These are phyloP conservation scores for Phytophthora constricta DNA, from an alignment of 352 stramenopile genomes.

Conservation along the genomic window DNA sequence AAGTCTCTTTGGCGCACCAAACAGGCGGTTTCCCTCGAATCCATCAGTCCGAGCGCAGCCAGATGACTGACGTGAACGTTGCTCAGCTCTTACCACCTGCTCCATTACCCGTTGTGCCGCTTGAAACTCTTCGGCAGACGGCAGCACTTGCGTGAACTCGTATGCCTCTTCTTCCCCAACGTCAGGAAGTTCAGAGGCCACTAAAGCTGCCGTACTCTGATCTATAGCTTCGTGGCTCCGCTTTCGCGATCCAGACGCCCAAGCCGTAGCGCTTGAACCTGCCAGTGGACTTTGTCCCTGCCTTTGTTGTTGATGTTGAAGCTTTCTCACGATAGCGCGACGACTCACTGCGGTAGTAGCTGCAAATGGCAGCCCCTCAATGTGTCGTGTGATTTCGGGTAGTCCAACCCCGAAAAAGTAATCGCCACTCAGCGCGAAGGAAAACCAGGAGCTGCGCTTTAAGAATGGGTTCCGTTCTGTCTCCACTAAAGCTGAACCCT, in stretches of 20 bases:
- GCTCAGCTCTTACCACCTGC: slow-evolving; percentile 77
- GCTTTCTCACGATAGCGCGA: slow-evolving; percentile 43
- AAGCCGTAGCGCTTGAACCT: slow-evolving; percentile 30
- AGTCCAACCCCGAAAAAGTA: slow-evolving; percentile 89
- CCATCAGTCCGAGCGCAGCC: slow-evolving; percentile 90
- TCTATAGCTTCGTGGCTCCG: slow-evolving; percentile 35
- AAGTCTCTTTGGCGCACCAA: slow-evolving; percentile 43
- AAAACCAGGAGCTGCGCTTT: slow-evolving; percentile 80
- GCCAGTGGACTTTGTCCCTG: slow-evolving; percentile 44
- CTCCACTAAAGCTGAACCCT: slow-evolving; percentile 6
- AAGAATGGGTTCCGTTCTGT: slow-evolving; percentile 73
- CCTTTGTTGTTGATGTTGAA: slow-evolving; percentile 49
- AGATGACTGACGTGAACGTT: slow-evolving; percentile 83
- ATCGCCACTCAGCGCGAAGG: slow-evolving; percentile 72
- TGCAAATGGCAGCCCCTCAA: slow-evolving; percentile 78
- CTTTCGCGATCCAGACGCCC: slow-evolving; percentile 32
- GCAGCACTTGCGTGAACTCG: slow-evolving; percentile 86
- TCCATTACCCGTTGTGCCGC: slow-evolving; percentile 85
- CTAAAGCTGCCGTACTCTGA: slow-evolving; percentile 21
- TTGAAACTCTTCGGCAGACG: slow-evolving; percentile 74
- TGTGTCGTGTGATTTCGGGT: slow-evolving; percentile 63
- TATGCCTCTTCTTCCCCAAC: slow-evolving; percentile 61
- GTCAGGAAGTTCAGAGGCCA: slow-evolving; percentile 17
- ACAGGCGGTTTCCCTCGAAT: slow-evolving; percentile 65
- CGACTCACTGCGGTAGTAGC: slow-evolving; percentile 74